A percentile compares a stretch with the other conserved stretches of the same genome.
Evolutionary conservation across 371 early-diverging fungal species (phyloP).

Genomic region (Rhizopus microsporus): DNA sequence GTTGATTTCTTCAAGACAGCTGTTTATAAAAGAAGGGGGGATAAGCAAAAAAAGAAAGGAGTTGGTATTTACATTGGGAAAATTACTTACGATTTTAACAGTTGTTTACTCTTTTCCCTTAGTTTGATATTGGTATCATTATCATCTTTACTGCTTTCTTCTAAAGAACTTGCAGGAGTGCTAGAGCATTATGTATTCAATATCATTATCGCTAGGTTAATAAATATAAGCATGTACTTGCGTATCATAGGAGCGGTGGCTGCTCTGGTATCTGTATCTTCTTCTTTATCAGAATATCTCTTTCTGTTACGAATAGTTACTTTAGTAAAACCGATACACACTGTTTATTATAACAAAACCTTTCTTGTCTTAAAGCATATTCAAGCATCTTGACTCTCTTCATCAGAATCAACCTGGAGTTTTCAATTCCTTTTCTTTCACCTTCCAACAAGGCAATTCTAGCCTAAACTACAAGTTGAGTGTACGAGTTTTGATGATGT

Average conservation of each 20-base stretch:
- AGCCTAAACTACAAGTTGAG: constrained; percentile 43
- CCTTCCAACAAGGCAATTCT: constrained; percentile 82
- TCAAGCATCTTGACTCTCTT: constrained; percentile 89
- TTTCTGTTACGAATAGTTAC: constrained; percentile 14
- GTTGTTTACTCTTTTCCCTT: constrained; percentile 68
- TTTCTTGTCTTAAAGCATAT: constrained; percentile 76
- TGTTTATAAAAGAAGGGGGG: constrained; percentile 14
- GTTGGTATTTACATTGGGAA: neutral
- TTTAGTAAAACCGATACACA: neutral
- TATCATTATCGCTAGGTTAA: neutral
- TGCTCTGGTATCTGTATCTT: constrained; percentile 13
- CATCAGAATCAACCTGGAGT: constrained; percentile 73
- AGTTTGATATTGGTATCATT: constrained; percentile 36
- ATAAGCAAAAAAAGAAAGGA: neutral
- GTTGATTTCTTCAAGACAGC: constrained; percentile 69
- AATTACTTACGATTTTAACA: constrained; percentile 71
- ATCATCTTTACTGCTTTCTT: constrained; percentile 1
- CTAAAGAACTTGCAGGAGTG: constrained; percentile 20
- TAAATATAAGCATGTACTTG: constrained; percentile 11
- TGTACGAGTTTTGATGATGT: neutral
- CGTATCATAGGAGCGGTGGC: constrained; percentile 7
- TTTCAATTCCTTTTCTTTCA: constrained; percentile 80
- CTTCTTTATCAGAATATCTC: constrained; percentile 12
- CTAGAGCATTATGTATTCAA: constrained; percentile 7
- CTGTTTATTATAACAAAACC: constrained; percentile 35